Conservation (phyloP, 106 monocot species). For the Apostasia ramifera region DNA sequence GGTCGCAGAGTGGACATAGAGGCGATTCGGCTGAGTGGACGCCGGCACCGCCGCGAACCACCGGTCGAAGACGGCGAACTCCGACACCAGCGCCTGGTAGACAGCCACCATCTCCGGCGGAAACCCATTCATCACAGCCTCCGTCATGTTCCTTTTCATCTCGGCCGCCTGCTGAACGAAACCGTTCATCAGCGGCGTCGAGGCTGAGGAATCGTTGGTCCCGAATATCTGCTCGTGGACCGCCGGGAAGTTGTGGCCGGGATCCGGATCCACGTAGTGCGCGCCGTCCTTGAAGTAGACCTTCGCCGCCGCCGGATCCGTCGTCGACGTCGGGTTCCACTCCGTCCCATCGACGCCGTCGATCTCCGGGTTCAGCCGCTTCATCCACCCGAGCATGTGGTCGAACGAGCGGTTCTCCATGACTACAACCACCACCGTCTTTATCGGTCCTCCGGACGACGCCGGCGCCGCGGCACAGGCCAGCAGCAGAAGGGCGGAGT, state of each 20-base stretch:
- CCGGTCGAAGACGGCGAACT: slow-evolving; percentile 79
- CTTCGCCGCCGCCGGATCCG: slow-evolving; percentile 13
- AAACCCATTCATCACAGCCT: slow-evolving; percentile 82
- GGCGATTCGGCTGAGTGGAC: slow-evolving; percentile 80
- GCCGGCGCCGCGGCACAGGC: background rate
- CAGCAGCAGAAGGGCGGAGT: background rate
- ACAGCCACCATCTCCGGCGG: slow-evolving; percentile 78
- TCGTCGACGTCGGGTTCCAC: slow-evolving; percentile 21
- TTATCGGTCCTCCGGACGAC: slow-evolving; percentile 14
- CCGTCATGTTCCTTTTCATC: slow-evolving; percentile 9
- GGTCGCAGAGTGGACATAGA: slow-evolving; percentile 78
- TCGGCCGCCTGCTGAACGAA: slow-evolving; percentile 48
- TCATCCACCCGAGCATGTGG: slow-evolving; percentile 63
- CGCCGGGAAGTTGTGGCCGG: slow-evolving; percentile 48
- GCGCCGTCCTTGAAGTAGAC: slow-evolving; percentile 29
- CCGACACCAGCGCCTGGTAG: slow-evolving; percentile 43
- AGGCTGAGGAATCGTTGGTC: slow-evolving; percentile 13
- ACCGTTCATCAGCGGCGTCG: slow-evolving; percentile 42
- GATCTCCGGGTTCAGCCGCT: slow-evolving; percentile 31
- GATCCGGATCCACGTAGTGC: slow-evolving; percentile 43
- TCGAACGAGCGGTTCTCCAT: slow-evolving; percentile 64
- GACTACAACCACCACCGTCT: slow-evolving; percentile 33
- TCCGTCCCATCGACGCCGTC: slow-evolving; percentile 33
- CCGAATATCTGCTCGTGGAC: slow-evolving; percentile 47
- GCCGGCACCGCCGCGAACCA: slow-evolving; percentile 82